These are phyloP conservation scores for Sphenostylis stenocarpa DNA, from an alignment of 306 rosid genomes.

Conservation along the genomic window DNA sequence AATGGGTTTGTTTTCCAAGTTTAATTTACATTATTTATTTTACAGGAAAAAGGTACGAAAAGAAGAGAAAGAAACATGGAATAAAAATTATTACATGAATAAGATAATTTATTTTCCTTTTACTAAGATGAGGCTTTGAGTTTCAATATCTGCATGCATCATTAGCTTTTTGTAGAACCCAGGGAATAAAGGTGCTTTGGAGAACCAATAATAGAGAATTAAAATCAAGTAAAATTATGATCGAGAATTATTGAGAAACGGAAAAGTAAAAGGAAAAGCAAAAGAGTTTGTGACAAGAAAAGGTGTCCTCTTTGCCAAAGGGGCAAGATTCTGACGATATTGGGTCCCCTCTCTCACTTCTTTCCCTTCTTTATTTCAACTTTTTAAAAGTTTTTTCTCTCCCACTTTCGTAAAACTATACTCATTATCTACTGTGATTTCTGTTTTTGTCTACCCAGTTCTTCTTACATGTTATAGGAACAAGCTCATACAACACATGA, in stretches of 20 bases:
- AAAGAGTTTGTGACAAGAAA: slow-evolving; percentile 17
- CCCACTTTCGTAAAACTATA: not conserved
- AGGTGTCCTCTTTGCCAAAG: slow-evolving; percentile 8
- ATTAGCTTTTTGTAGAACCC: slow-evolving; percentile 37
- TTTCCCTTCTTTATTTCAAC: not conserved
- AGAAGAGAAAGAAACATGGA: not conserved
- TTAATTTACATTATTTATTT: too few species aligned
- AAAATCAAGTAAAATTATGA: not conserved
- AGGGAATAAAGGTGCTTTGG: slow-evolving; percentile 51
- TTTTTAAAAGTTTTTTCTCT: not conserved
- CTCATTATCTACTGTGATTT: not conserved
- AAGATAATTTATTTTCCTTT: not conserved
- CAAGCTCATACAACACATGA: not conserved
- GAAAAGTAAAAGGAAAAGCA: slow-evolving; percentile 33
- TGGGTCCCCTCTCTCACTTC: not conserved
- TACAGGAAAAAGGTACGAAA: not conserved
- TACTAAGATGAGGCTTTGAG: not conserved
- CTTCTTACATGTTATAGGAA: not conserved
- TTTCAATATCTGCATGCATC: slow-evolving; percentile 10
- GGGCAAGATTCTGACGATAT: slow-evolving; percentile 19
- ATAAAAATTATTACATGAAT: not conserved
- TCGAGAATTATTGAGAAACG: slow-evolving; percentile 25
- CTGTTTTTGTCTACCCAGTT: not conserved
- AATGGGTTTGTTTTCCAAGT: too few species aligned
- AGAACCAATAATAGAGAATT: slow-evolving; percentile 21